phyloP scores from a whole-genome alignment of 768 basidiomycete species.

The Macrolepiota fuliginosa region DNA sequence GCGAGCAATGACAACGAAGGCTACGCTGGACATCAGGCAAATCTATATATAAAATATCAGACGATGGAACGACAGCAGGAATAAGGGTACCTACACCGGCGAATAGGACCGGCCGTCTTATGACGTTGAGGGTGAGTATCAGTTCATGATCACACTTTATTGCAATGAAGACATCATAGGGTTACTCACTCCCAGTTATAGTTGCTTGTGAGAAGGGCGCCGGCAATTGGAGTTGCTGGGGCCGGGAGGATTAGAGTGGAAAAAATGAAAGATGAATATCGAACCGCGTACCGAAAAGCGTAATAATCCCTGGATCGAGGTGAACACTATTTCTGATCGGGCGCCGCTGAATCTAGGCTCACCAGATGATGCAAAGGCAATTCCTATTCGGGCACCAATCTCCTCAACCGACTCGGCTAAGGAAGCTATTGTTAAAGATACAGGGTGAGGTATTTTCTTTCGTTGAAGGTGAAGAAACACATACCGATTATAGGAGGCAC shows the following conservation, averaged over 20 bases:
- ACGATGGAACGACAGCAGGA: background rate
- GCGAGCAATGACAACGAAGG: background rate
- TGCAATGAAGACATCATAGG: background rate
- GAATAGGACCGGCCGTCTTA: slow-evolving; percentile 36
- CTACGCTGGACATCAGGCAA: background rate
- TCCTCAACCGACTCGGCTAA: slow-evolving; percentile 45
- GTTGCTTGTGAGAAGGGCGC: slow-evolving; percentile 44
- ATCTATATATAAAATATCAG: background rate
- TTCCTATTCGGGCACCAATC: slow-evolving; percentile 52
- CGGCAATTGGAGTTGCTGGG: slow-evolving; percentile 45
- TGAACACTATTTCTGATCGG: background rate
- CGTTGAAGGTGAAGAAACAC: background rate
- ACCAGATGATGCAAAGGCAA: slow-evolving; percentile 49
- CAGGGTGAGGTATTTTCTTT: background rate
- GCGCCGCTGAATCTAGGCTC: slow-evolving; percentile 8
- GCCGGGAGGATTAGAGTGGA: background rate
- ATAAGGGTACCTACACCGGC: slow-evolving; percentile 28
- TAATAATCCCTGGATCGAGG: slow-evolving; percentile 25
- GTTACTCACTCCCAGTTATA: slow-evolving; percentile 34
- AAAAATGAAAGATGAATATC: background rate
- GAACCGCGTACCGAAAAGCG: slow-evolving; percentile 32
- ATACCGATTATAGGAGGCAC: slow-evolving; percentile 38
- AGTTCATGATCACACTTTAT: background rate
- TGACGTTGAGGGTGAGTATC: background rate
- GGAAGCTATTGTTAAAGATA: slow-evolving; percentile 16